Base-by-base conservation (phyloP, 208 protist genomes). In the Trypanosoma boissoni region DNA sequence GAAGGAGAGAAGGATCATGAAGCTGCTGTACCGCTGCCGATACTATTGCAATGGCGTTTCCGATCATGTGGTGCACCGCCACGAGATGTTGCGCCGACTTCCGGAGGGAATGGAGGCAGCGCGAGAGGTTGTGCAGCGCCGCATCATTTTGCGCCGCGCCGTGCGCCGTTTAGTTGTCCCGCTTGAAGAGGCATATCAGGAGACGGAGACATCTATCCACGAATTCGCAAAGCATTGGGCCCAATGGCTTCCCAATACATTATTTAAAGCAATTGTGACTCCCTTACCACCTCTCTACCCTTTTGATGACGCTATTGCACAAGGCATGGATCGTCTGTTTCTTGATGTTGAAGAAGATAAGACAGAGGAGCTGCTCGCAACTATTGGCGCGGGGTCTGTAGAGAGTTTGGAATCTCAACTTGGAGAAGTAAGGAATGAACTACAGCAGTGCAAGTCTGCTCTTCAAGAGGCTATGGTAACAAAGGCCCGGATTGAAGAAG, bases 291-390 rank as follows among this genome's bases (percentile, higher is more conserved):
- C 55, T 27, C 56, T 71, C 4, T 64, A 64, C 36, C 64, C 64
- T 2, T 21, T 18, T 7, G 64, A 71, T 1, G 64, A 71, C 34
- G 23, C 6, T 3, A 23, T 71, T 24, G 64, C 64, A 26, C 57
- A 64, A 7, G 42, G 58, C 0, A 59, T 64, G 56, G 64, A 71
- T 31, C 55, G 50, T 21, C 24, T 52, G 21, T 52, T 71, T 45
- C 28, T 71, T 14, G 57, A 71, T 48, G n/a, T 71, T 20, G 50
- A 64, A 23, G 50, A 59, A n/a, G 64, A 71, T 50, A 56, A 50
- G 32, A 64, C 64, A 18, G 64, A 71, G 42, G 50, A 52, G n/a
- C 24, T 71, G 18, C 50, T 71, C 20, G 27, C 7, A 2, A 20
- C 55, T 9, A 64, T 71, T 46, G 49, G 50, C 12, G 27, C 41